These are phyloP conservation scores for Cucurbita maxima DNA, from an alignment of 306 rosid genomes.

Conservation along the genomic window DNA sequence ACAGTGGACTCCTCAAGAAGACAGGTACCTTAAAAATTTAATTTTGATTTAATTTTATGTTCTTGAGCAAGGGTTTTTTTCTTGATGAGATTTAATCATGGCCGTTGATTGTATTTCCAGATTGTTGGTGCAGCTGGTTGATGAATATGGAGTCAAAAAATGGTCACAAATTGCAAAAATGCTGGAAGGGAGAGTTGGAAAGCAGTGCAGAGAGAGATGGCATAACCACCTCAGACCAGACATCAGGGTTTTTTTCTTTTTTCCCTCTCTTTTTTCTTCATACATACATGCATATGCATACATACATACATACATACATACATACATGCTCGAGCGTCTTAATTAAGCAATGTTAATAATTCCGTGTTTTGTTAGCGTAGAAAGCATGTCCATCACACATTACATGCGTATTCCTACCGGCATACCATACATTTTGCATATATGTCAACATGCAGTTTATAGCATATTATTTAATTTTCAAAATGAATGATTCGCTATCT, in stretches of 20 bases:
- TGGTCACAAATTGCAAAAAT: slow-evolving; percentile 49
- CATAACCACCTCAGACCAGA: slow-evolving; percentile 62
- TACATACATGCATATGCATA: not conserved
- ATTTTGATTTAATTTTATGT: not conserved
- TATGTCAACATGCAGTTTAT: slow-evolving; percentile 5
- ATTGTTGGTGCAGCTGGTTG: slow-evolving; percentile 26
- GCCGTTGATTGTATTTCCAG: slow-evolving; percentile 16
- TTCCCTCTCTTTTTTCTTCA: not conserved
- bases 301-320: not conserved
- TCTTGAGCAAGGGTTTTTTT: not conserved
- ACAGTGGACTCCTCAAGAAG: slow-evolving; percentile 56
- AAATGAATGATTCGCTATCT: not conserved
- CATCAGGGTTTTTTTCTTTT: slow-evolving; percentile 31
- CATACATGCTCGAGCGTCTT: not conserved
- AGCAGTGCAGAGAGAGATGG: slow-evolving; percentile 81
- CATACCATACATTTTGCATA: not conserved
- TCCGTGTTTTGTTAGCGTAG: not conserved
- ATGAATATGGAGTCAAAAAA: slow-evolving; percentile 29
- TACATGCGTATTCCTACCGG: not conserved
- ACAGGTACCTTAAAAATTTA: slow-evolving; percentile 17
- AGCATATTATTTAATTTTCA: slow-evolving; percentile 8
- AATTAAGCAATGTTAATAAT: no score
- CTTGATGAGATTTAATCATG: not conserved
- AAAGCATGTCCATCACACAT: not conserved
- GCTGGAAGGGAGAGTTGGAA: slow-evolving; percentile 41